Conservation (phyloP, 1,284 basidiomycete genomes). For the Farysia itapuensis region DNA sequence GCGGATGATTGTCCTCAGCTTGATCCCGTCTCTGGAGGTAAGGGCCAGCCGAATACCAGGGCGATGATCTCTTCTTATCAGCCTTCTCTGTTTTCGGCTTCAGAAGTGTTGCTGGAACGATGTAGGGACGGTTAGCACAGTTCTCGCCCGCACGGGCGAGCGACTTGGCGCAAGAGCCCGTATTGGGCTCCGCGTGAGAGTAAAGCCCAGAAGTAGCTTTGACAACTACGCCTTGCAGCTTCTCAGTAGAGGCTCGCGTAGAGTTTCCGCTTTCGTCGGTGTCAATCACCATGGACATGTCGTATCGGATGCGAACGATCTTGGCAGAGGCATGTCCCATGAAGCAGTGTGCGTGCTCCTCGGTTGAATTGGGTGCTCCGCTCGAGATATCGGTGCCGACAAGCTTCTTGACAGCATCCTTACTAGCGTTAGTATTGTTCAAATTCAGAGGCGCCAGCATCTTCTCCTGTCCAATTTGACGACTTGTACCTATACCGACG, state of each 20-base stretch:
- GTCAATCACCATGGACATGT: slow-evolving; percentile 13
- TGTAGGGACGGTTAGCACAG: slow-evolving; percentile 23
- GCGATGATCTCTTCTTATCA: not conserved
- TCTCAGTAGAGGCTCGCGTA: not conserved
- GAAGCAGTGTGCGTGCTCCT: no score
- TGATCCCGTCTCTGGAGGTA: no score
- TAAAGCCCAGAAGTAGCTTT: slow-evolving; percentile 27
- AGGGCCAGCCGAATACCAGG: not conserved
- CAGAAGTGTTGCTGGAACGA: slow-evolving; percentile 13
- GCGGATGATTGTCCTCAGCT: no score
- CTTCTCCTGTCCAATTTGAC: no score
- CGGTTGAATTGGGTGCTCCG: no score
- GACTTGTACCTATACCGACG: no score
- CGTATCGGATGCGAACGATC: slow-evolving; percentile 21
- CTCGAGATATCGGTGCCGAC: no score
- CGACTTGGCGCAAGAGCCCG: slow-evolving; percentile 24
- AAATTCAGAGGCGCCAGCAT: no score
- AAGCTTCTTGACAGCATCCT: no score
- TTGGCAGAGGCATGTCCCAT: no score
- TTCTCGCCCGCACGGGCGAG: slow-evolving; percentile 19
- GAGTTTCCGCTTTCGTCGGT: slow-evolving; percentile 18
- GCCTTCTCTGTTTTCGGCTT: not conserved
- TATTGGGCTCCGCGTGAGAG: slow-evolving; percentile 7
- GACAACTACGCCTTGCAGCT: slow-evolving; percentile 5
- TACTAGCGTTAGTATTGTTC: no score